Percentiles rank a stretch among this genome's conserved stretches.
phyloP scores from a whole-genome alignment of 192 early-diverging fungal species.

The Umbelopsis ramanniana region DNA sequence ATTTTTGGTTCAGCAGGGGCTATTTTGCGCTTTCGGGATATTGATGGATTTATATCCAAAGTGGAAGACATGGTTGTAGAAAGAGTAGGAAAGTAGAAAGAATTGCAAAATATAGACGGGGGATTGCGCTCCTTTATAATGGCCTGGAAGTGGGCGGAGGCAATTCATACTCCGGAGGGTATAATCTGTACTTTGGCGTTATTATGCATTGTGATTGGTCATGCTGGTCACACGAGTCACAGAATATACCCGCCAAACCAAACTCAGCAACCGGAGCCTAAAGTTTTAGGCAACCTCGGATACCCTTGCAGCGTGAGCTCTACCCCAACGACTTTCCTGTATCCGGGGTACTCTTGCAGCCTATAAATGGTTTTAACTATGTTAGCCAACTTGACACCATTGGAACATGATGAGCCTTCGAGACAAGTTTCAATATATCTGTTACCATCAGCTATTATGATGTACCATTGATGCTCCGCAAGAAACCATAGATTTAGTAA shows the following conservation, averaged over 20 bases:
- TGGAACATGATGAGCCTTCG: too few relatives aligned
- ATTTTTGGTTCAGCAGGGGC: conserved; percentile 10
- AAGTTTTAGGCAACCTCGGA: background rate
- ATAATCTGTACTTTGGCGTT: conserved; percentile 16
- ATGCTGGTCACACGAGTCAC: background rate
- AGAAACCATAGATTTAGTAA: too few relatives aligned
- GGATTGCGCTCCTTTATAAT: background rate
- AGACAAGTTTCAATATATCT: too few relatives aligned
- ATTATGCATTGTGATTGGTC: background rate
- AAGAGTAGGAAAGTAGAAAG: background rate
- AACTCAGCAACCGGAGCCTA: background rate
- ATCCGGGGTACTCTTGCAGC: too few relatives aligned
- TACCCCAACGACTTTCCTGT: too few relatives aligned
- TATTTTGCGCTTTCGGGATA: background rate
- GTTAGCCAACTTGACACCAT: too few relatives aligned
- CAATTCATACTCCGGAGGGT: conserved; percentile 6
- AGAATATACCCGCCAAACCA: background rate
- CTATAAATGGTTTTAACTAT: too few relatives aligned
- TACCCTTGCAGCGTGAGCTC: background rate
- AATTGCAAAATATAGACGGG: conserved; percentile 13
- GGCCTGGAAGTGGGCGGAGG: background rate
- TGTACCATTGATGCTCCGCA: too few relatives aligned
- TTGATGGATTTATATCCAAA: background rate
- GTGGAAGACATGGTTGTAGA: background rate
- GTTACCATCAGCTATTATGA: too few relatives aligned